phyloP scores from a whole-genome alignment of 768 basidiomycete species.

The Coprinopsis sp. region DNA sequence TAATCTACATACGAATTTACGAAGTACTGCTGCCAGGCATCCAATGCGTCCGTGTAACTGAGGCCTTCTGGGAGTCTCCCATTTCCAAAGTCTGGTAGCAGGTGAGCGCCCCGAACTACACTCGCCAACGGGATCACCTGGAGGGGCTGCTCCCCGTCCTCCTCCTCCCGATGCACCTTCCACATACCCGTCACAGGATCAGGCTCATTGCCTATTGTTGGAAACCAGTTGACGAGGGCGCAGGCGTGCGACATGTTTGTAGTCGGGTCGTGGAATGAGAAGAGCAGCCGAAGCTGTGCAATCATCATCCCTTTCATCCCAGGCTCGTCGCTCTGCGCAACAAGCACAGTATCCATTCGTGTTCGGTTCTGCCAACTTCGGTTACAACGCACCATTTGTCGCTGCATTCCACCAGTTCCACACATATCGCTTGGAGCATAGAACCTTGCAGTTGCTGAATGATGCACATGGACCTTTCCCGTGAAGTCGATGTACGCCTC shows the following conservation, averaged over 20 bases:
- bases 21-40: slow-evolving; percentile 21
- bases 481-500: slow-evolving; percentile 11
- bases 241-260: slow-evolving; percentile 10
- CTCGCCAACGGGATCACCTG: slow-evolving; percentile 15
- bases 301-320: slow-evolving; percentile 17
- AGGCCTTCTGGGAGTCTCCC: slow-evolving; percentile 15
- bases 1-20: slow-evolving; percentile 27
- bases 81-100: slow-evolving; percentile 18
- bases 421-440: slow-evolving; percentile 28
- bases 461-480: slow-evolving; percentile 18
- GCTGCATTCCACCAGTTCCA: slow-evolving; percentile 24
- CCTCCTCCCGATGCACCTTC: slow-evolving; percentile 20
- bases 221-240: slow-evolving; percentile 27
- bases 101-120: neutral
- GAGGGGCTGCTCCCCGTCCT: slow-evolving; percentile 3
- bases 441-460: slow-evolving; percentile 22
- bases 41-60: slow-evolving; percentile 17
- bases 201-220: slow-evolving; percentile 4
- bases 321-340: slow-evolving; percentile 16
- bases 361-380: slow-evolving; percentile 18
- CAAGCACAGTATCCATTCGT: slow-evolving; percentile 26
- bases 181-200: slow-evolving; percentile 30
- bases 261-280: slow-evolving; percentile 6
- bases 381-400: slow-evolving; percentile 22
- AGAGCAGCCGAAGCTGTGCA: neutral